Percentiles rank a stretch among this genome's conserved stretches.
phyloP scores from a whole-genome alignment of 1,284 basidiomycete species.

The Neolentinus lepideus region DNA sequence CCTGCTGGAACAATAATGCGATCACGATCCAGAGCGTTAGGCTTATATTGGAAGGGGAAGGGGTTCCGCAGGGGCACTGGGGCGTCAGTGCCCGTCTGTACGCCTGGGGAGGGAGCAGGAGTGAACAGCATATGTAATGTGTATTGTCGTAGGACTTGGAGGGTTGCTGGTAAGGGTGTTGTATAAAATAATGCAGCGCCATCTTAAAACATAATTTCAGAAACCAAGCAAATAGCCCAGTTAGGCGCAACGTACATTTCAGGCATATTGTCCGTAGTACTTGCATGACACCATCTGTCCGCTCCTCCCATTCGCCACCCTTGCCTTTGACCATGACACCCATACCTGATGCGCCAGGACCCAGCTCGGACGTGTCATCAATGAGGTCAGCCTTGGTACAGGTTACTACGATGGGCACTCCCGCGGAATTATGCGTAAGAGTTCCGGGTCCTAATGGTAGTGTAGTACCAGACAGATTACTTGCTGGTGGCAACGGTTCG shows the following conservation, averaged over 20 bases:
- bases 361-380: constrained; percentile 54
- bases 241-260: constrained; percentile 59
- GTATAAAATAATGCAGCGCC: constrained; percentile 93
- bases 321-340: constrained; percentile 81
- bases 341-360: constrained; percentile 64
- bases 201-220: constrained; percentile 38
- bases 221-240: neutral
- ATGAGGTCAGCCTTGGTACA: constrained; percentile 91
- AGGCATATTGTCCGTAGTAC: constrained; percentile 87
- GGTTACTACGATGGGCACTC: constrained; percentile 84
- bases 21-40: constrained; percentile 91
- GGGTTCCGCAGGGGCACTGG: constrained; percentile 59
- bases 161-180: constrained; percentile 74
- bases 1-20: constrained; percentile 89
- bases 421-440: constrained; percentile 75
- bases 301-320: constrained; percentile 89
- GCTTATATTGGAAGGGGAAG: constrained; percentile 82
- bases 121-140: constrained; percentile 83
- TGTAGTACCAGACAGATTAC: constrained; percentile 54
- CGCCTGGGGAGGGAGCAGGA: constrained; percentile 52
- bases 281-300: constrained; percentile 94
- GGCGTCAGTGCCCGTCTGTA: constrained; percentile 35
- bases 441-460: constrained; percentile 76
- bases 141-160: constrained; percentile 81
- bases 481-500: constrained; percentile 51